Base-by-base conservation (phyloP, 1,284 basidiomycete genomes). In the Ceratobasidium sp. region DNA sequence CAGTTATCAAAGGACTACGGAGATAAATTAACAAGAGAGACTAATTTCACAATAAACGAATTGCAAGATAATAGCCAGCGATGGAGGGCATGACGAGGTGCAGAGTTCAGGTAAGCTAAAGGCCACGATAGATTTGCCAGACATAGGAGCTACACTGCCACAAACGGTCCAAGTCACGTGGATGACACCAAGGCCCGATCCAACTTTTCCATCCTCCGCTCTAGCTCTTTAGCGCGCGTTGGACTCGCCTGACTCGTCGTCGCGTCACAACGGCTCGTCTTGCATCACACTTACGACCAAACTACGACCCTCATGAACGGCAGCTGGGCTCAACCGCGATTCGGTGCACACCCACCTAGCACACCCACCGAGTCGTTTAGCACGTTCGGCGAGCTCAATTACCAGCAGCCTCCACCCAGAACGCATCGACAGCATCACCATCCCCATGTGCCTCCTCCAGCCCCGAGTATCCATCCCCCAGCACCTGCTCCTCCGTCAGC, bases 131-230 rank as follows among this genome's bases (percentile, higher is more conserved):
- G n/a, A n/a, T n/a, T n/a, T n/a, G n/a, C n/a, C n/a, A n/a, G n/a
- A n/a, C n/a, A n/a, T n/a, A n/a, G 38, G 38, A 40, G 38, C 7
- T 8, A 32, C 50, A 53, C 50, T 17, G 50, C 50, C 54, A 56
- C 54, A 12, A 38, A 29, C 7, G 45, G 12, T 1, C n/a, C 31
- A 35, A 20, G 49, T 65, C 60, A 65, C 60, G 17, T 52, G 60
- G 10, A 53, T 49, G 58, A 62, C 58, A 20, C 17, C 15, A n/a
- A 50, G 34, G 40, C 42, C 57, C 40, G 25, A 35, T 65, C 47
- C 60, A 65, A 65, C 60, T 65, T 65, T 65, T 65, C 49, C 58
- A 13, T 62, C 58, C 10, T 40, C 38, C 10, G 38, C 38, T 20
- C 17, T 53, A n/a, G 29, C 53, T 32, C 29, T 54, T 54, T 8